Conservation (phyloP, 352 stramenopile species). For the Globisporangium apiculatum region DNA sequence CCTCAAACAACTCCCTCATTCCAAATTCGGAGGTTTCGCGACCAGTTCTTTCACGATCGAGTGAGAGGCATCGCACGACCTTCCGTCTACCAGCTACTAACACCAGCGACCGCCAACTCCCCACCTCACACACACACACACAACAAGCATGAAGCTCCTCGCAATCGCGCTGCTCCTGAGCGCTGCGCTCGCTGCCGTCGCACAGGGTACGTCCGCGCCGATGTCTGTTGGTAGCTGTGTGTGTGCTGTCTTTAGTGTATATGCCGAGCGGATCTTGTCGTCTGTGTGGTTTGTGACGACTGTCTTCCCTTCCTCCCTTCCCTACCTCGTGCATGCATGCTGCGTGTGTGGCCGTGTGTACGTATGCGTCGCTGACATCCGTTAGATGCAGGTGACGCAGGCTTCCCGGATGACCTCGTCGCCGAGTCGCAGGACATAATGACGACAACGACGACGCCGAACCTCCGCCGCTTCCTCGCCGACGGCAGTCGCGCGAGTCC, state of each 20-base stretch:
- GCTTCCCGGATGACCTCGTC: constrained; percentile 11
- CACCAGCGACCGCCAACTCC: constrained; percentile 1
- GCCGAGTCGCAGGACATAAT: constrained; percentile 8
- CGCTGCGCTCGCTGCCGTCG: constrained; percentile 17
- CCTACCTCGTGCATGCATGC: not conserved
- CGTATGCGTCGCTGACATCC: not conserved
- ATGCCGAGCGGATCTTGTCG: no score
- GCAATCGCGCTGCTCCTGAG: constrained; percentile 17
- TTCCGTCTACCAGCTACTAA: not conserved
- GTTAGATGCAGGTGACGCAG: constrained; percentile 14
- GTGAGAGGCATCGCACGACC: not conserved
- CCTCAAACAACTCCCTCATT: not conserved
- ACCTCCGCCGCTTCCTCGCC: constrained; percentile 9
- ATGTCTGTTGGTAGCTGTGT: no score
- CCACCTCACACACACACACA: not conserved
- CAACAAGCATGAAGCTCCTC: constrained; percentile 29
- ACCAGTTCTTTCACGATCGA: constrained; percentile 1
- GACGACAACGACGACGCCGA: constrained; percentile 9
- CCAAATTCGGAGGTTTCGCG: constrained; percentile 1
- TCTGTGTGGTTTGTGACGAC: no score
- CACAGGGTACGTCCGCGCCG: constrained; percentile 1
- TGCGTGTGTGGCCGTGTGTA: not conserved
- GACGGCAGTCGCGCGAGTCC: not conserved
- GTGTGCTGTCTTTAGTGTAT: no score
- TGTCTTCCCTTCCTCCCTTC: no score